These are phyloP conservation scores for Aspergillus ruber DNA, from an alignment of 2,329 filamentous ascomycete genomes.

Conservation along the genomic window DNA sequence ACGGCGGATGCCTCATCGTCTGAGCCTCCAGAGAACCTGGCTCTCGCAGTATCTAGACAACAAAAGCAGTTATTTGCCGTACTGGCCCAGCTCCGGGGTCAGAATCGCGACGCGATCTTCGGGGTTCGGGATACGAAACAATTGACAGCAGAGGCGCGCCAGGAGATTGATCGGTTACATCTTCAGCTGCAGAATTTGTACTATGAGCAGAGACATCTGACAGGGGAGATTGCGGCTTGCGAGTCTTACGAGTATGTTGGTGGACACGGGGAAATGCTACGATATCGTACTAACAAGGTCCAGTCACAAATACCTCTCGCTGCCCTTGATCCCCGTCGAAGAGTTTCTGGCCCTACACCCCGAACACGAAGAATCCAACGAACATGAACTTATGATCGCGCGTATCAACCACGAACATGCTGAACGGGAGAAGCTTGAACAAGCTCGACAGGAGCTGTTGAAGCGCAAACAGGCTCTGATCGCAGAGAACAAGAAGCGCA, in stretches of 20 bases:
- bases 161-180: slow-evolving; percentile 86
- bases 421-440: slow-evolving; percentile 78
- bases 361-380: slow-evolving; percentile 63
- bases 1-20: slow-evolving; percentile 35
- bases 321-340: slow-evolving; percentile 76
- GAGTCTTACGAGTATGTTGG: slow-evolving; percentile 77
- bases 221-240: slow-evolving; percentile 83
- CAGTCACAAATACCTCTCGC: slow-evolving; percentile 71
- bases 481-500: slow-evolving; percentile 80
- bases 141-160: slow-evolving; percentile 75
- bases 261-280: neutral
- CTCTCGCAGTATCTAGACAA: slow-evolving; percentile 61
- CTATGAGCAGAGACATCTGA: slow-evolving; percentile 88
- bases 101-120: slow-evolving; percentile 77
- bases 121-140: slow-evolving; percentile 79
- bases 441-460: slow-evolving; percentile 69
- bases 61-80: slow-evolving; percentile 76
- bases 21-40: slow-evolving; percentile 41
- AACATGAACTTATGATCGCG: slow-evolving; percentile 79
- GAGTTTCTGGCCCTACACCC: slow-evolving; percentile 74
- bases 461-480: slow-evolving; percentile 65
- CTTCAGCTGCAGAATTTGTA: slow-evolving; percentile 91
- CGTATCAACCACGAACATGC: slow-evolving; percentile 85
- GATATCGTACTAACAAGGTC: slow-evolving; percentile 5
- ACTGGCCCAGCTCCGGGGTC: slow-evolving; percentile 70